These are phyloP conservation scores for Populus trichocarpa DNA, from an alignment of 441 rosid species.

Conservation along the genomic window DNA sequence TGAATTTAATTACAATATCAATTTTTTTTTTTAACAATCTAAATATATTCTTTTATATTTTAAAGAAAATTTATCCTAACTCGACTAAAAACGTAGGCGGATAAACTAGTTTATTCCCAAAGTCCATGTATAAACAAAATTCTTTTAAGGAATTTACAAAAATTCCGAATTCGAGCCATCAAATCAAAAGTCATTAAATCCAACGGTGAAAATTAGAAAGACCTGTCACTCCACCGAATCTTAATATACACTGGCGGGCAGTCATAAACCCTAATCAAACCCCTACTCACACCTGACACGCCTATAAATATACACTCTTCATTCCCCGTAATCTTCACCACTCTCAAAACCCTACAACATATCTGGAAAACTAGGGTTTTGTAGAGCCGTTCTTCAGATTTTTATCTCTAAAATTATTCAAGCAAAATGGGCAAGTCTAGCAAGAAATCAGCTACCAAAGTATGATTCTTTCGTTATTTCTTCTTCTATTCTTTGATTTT, in stretches of 20 bases:
- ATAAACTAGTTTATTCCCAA: too few relatives aligned
- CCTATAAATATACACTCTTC: slow-evolving; percentile 2
- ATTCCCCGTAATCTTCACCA: not conserved
- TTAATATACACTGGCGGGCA: slow-evolving; percentile 1
- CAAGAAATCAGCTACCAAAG: slow-evolving; percentile 70
- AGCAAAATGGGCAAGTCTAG: slow-evolving; percentile 58
- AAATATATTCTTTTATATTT: too few relatives aligned
- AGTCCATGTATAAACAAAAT: too few relatives aligned
- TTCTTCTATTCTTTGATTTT: not conserved
- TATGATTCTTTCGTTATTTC: slow-evolving; percentile 10
- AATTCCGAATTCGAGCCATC: not conserved
- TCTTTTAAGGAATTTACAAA: not conserved
- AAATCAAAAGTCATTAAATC: not conserved
- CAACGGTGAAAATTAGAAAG: not conserved
- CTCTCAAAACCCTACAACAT: slow-evolving; percentile 31
- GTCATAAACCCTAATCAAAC: slow-evolving; percentile 11
- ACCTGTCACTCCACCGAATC: not conserved
- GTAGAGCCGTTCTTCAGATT: slow-evolving; percentile 1
- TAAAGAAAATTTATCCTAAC: too few relatives aligned
- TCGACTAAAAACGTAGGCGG: too few relatives aligned
- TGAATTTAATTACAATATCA: too few relatives aligned
- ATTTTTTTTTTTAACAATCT: too few relatives aligned
- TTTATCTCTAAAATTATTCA: not conserved
- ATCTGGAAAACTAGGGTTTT: slow-evolving; percentile 30
- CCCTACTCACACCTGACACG: not conserved